Base-by-base conservation (phyloP, 495 filamentous ascomycete genomes). In the Letharia lupina region DNA sequence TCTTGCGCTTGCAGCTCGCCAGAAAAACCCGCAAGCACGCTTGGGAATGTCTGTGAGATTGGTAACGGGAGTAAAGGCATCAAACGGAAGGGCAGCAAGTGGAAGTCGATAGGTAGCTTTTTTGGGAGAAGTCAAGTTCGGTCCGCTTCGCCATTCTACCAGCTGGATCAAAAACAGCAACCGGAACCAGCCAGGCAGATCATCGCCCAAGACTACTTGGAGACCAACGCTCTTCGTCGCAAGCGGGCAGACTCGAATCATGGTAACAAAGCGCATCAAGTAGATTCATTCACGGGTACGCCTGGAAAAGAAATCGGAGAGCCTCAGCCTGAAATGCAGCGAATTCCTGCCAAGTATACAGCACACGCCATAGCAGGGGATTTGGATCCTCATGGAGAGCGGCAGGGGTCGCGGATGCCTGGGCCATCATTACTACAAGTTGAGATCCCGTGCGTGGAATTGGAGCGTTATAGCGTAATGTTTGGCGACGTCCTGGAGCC, bases 381-480 rank as follows among this genome's bases (percentile, higher is more conserved):
- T 23, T 42, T n/a, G 28, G 31, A 54, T 37, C 39, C 12, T 66
- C 28, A 13, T 23, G 41, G 23, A 52, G 28, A 37, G 28, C n/a
- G 45, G 18, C 45, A 61, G 37, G n/a, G 28, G 20, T 61, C 41
- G 45, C 45, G 8, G 6, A 57, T 41, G 7, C 58, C 35, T 44
- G 44, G 35, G 41, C 37, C 47, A 18, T 69, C 74, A 9, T 64
- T 73, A 18, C 77, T 98, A 44, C 81, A 91, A 64, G 83, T 97
- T 10, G 85, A 94, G 44, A 95, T 98, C 47, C 93, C 93, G 0
- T 80, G 82, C 44, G 81, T 90, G 50, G 80, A 91, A 61, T 80
- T 98, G 80, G 93, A 96, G 72, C 81, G 93, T 33, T 98, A 96
- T 68, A 96, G 91, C 66, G 84, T 98, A 61, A 97, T 98, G 93